Conservation (phyloP, 192 early-diverging fungal genomes). For the Rhizoclosmatium globosum region DNA sequence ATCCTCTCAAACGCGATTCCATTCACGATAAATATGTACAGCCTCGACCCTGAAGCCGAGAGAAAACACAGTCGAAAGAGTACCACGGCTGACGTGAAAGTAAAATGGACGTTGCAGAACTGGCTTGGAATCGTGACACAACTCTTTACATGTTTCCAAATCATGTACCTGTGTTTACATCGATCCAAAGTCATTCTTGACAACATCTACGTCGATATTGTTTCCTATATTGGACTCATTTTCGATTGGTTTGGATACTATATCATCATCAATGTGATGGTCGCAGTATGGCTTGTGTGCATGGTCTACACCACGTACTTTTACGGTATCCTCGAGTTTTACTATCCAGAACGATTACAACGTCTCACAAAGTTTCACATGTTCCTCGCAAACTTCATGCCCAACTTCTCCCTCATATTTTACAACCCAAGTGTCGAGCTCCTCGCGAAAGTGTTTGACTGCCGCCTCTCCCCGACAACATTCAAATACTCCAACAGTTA, state of each 20-base stretch:
- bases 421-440: slow-evolving; percentile 26
- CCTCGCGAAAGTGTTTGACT: slow-evolving; percentile 28
- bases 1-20: slow-evolving; percentile 26
- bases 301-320: slow-evolving; percentile 21
- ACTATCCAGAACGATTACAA: neutral
- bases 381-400: slow-evolving; percentile 21
- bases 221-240: slow-evolving; percentile 26
- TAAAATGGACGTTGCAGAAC: slow-evolving; percentile 31
- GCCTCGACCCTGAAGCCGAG: neutral
- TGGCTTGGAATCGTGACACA: slow-evolving; percentile 24
- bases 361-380: slow-evolving; percentile 6
- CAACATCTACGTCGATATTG: slow-evolving; percentile 6
- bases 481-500: slow-evolving; percentile 12
- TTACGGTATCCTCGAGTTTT: slow-evolving; percentile 7
- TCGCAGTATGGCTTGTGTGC: slow-evolving; percentile 15
- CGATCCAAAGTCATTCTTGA: slow-evolving; percentile 21
- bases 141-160: slow-evolving; percentile 19
- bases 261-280: slow-evolving; percentile 4
- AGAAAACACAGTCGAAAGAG: neutral
- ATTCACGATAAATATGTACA: slow-evolving; percentile 6
- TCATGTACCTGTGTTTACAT: slow-evolving; percentile 14
- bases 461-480: slow-evolving; percentile 4
- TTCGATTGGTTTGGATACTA: slow-evolving; percentile 31
- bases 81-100: neutral
- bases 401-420: slow-evolving; percentile 17